Evolutionary conservation across 2,329 filamentous ascomycete genomes (phyloP), one percentile per base, ranked within the genome.

Genomic region (Paracoccidioides brasiliensis): DNA sequence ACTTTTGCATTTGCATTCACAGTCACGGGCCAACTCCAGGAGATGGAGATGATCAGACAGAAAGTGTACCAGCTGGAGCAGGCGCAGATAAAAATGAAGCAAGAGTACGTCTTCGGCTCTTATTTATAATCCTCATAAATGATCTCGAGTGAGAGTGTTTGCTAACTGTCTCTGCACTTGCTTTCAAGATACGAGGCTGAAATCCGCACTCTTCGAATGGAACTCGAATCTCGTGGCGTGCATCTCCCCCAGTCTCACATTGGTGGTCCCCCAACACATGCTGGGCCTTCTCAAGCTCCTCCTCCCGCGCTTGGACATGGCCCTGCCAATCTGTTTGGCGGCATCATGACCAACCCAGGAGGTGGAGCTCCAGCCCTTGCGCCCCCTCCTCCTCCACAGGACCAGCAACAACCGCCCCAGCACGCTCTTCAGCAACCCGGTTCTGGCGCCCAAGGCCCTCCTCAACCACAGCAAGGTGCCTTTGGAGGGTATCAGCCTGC

Each of bases 11-110:
- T 22, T 22, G 22, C 9, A 55, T 56, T 64, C 42, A 62, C 70
- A 96, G 93, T 97, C 68, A 84, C 88, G 57, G 82, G 84, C 52
- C 93, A 98, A 70, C 85, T 96, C 61, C 85, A 91, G 66, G 93
- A 98, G 74, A 93, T 97, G 80, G 88, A 95, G 69, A 81, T 95
- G 66, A 89, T 98, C 52, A 81, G 90, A 60, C 86, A 90, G 68
- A 96, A 95, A 73, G 88, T 98, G 58, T 96, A 89, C 67, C 82
- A 88, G 64, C 83, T 98, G 70, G 93, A 98, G 71, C 90, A 94
- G 69, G 82, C 85, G 51, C 93, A 97, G 67, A 80, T 91, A 65
- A 82, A 81, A 54, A 83, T 96, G 67, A 97, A 97, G 77, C 80
- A 84, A 72, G 95, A 96, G 91, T 97, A 78, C 69, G 85, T 74